Evolutionary conservation across 495 filamentous ascomycete genomes (phyloP), one percentile per base, ranked within the genome.

Genomic region (Baudoinia panamericana): DNA sequence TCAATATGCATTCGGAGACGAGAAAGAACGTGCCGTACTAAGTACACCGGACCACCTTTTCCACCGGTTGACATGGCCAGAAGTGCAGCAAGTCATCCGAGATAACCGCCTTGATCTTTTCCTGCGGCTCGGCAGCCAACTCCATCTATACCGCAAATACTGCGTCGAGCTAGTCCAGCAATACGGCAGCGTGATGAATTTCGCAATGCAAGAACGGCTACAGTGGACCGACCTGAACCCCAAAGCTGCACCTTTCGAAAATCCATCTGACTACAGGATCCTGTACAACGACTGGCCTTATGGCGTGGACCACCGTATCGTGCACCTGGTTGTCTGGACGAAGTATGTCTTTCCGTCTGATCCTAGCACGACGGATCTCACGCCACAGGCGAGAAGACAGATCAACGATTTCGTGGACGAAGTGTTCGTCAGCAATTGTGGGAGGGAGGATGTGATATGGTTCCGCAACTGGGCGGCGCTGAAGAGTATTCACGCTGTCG

Each of bases 221-320:
- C 51, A 60, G 13, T 92, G 84, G 84, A 52, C 43, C 18, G 63
- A 67, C 41, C 22, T 75, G 41, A 61, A 54, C 30, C 66, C 66
- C 0, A 57, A 52, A 28, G 70, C 68, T 4, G 26, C 37, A 6
- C 65, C 65, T 1, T 78, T 78, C 43, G 59, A 66, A 39, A 61
- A 60, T 46, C 52, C 68, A 38, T 68, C 77, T 36, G 80, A 92
- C 50, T 55, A 80, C 53, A 81, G 78, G 46, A 74, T 88, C 27
- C 57, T 92, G 15, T 73, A 73, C 61, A 93, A 93, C 53, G 84
- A 93, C 66, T 93, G 84, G 83, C 85, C 85, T 2, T 93, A 93
- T 50, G 84, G 83, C 0, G 63, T 92, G 39, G 82, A 86, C 43
- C 49, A 63, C 23, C 65, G 65, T 41, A 84, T 93, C 39, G 73